These are phyloP conservation scores for Bremia lactucae DNA, from an alignment of 352 stramenopile genomes.

Conservation along the genomic window DNA sequence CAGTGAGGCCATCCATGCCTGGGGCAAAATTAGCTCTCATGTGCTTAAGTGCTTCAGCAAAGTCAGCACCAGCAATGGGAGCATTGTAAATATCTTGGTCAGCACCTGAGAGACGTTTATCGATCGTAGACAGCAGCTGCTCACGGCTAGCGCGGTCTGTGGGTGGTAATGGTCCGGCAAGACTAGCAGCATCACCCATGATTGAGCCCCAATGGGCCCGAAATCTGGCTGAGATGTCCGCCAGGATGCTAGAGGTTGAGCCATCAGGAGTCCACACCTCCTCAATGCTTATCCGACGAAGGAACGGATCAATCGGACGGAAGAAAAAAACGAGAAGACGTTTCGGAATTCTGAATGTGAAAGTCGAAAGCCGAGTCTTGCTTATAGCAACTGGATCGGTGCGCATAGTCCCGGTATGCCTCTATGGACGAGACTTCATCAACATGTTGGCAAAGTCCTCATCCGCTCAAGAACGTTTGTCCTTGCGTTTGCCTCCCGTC, in stretches of 20 bases:
- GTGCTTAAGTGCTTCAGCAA: neutral
- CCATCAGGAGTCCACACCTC: too few species aligned
- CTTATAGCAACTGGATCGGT: neutral
- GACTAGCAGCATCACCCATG: neutral
- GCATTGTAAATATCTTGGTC: neutral
- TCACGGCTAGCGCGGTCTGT: too few species aligned
- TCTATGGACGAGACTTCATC: conserved; percentile 3
- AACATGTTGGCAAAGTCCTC: conserved; percentile 10
- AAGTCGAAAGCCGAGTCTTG: neutral
- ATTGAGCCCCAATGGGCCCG: neutral
- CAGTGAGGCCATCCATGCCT: too few species aligned
- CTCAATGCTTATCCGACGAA: too few species aligned
- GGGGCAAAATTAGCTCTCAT: too few species aligned
- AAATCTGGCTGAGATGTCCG: neutral
- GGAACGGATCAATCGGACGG: neutral
- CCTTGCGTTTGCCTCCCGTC: neutral
- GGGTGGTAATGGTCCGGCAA: neutral
- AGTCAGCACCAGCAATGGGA: neutral
- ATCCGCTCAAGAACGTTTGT: neutral
- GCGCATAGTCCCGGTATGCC: neutral
- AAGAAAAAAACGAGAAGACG: neutral
- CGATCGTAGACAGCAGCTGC: neutral
- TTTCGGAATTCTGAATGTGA: neutral
- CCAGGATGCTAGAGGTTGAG: too few species aligned
- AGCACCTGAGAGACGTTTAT: neutral